Evolutionary conservation across 1,284 basidiomycete genomes (phyloP).

Genomic region (Phellopilus nigrolimitatus): DNA sequence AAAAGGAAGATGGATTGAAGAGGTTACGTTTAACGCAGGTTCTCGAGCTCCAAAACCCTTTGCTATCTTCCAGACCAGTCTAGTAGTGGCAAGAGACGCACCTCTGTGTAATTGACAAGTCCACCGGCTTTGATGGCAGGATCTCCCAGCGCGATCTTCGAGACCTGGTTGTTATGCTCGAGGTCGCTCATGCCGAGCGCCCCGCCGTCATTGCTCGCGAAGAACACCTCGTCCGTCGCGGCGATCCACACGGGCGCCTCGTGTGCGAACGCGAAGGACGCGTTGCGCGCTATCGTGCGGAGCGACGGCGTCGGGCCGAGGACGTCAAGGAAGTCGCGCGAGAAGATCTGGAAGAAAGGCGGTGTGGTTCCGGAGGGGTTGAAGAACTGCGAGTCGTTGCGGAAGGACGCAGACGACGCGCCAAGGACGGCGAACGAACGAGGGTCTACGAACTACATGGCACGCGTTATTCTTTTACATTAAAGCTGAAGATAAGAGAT

Average conservation of each 20-base stretch:
- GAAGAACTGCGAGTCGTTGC: conserved; percentile 27
- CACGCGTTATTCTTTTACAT: background rate
- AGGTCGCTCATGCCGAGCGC: conserved; percentile 35
- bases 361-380: conserved; percentile 39
- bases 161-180: conserved; percentile 37
- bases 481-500: background rate
- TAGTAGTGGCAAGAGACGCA: too few species aligned
- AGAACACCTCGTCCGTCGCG: conserved; percentile 33
- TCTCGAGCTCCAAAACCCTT: too few species aligned
- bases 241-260: conserved; percentile 35
- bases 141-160: conserved; percentile 34
- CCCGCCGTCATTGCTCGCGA: conserved; percentile 36
- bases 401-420: conserved; percentile 28
- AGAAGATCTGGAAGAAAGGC: conserved; percentile 68
- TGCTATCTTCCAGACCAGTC: too few species aligned
- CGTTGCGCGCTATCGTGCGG: conserved; percentile 50
- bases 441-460: conserved; percentile 29
- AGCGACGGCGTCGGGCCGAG: conserved; percentile 57
- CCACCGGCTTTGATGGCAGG: conserved; percentile 33
- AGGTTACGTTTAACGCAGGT: too few species aligned
- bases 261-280: conserved; percentile 32
- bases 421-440: conserved; percentile 30
- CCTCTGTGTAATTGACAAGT: conserved; percentile 48
- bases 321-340: conserved; percentile 51
- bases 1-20: too few species aligned